Base-by-base conservation (phyloP, 2,329 filamentous ascomycete species). In the Ceratocystis huliohia region DNA sequence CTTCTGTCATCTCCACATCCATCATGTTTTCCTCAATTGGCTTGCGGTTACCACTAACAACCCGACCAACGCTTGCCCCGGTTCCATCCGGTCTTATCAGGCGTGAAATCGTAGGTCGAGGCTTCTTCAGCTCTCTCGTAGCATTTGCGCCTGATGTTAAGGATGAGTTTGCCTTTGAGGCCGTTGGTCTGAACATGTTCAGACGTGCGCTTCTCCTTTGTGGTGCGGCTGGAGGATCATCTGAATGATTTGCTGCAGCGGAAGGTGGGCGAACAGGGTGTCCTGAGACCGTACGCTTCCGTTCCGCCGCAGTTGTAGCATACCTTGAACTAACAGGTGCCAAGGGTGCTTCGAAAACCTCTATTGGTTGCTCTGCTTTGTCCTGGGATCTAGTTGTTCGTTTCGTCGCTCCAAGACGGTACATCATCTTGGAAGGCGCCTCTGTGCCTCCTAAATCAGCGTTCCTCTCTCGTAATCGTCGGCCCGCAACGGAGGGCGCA, bases 231-330 rank as follows among this genome's bases (percentile, higher is more conserved):
- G 70, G 80, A 50, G 83, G 82, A 70, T 91, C 88, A 68, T 86
- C 82, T 3, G 76, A 74, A 65, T 82, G 83, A 59, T 66, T 68
- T 25, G 46, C 44, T 4, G 61, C 53, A 33, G 74, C 71, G 65
- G 78, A 81, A 70, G 76, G 70, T 73, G 78, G 78, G 69, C 75
- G 82, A 62, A 82, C 83, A 15, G 82, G 82, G 70, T 96, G 90
- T 3, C 93, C 93, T 50, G 93, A 96, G n/a, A 96, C 84, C 1
- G 91, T 96, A 70, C 93, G 85, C 77, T 96, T 97, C 74, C 91
- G 85, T 68, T 92, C 89, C 15, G 80, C 76, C 3, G 77, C 79
- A 22, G 80, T 74, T 69, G 78, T 73, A 20, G 78, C 72, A 66
- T 78, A 71, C 37, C 75, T 71, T 44, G 71, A 68, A 25, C 71